Evolutionary conservation across 2,329 filamentous ascomycete species (phyloP).

Genomic region (Lithohypha guttulata): DNA sequence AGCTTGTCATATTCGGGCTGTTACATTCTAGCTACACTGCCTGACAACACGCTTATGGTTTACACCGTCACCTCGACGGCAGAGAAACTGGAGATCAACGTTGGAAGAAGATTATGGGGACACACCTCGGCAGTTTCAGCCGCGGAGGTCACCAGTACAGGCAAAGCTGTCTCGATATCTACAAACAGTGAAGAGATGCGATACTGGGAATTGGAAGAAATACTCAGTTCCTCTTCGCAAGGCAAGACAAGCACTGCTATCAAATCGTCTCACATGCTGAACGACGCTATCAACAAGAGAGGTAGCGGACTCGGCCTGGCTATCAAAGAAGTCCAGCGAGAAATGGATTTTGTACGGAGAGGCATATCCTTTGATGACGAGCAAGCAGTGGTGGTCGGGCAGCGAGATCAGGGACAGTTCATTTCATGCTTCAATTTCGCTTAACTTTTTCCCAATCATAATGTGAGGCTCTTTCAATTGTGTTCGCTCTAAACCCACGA

Average conservation of each 20-base stretch:
- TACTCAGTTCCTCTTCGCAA: slow-evolving; percentile 21
- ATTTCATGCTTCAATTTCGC: slow-evolving; percentile 84
- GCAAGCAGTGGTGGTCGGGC: slow-evolving; percentile 76
- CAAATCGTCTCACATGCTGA: slow-evolving; percentile 21
- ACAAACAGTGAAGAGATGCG: slow-evolving; percentile 66
- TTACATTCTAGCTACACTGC: slow-evolving; percentile 71
- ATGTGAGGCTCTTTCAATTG: no score
- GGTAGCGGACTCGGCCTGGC: slow-evolving; percentile 26
- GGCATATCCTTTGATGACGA: slow-evolving; percentile 88
- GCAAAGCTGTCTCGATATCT: slow-evolving; percentile 85
- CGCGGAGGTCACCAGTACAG: slow-evolving; percentile 70
- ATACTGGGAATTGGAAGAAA: slow-evolving; percentile 79
- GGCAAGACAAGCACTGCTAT: slow-evolving; percentile 46
- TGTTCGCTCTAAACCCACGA: no score
- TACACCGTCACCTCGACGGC: slow-evolving; percentile 68
- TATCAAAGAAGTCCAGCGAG: slow-evolving; percentile 28
- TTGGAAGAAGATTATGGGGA: slow-evolving; percentile 72
- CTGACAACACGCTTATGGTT: slow-evolving; percentile 77
- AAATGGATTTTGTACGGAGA: slow-evolving; percentile 38
- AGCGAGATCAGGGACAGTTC: slow-evolving; percentile 57
- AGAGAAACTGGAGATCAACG: slow-evolving; percentile 54
- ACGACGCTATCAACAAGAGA: slow-evolving; percentile 21
- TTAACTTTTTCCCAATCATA: no score
- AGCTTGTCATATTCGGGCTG: slow-evolving; percentile 67
- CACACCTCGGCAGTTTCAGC: slow-evolving; percentile 83